These are phyloP conservation scores for Lantana camara DNA, from an alignment of 257 asterid genomes.

Conservation along the genomic window DNA sequence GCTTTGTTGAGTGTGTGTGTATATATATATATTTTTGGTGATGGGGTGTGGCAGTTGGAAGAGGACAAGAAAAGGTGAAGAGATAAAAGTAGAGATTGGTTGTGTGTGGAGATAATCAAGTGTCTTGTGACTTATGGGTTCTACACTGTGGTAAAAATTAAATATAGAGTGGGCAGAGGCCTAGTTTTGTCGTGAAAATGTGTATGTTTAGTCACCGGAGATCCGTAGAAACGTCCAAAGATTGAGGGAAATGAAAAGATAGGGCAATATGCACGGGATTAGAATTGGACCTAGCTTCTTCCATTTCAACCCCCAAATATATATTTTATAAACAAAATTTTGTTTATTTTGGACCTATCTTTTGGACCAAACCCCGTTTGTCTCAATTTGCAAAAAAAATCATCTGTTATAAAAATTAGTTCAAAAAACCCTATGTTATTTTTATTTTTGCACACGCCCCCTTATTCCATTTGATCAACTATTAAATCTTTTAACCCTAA, in stretches of 20 bases:
- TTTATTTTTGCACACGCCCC: too few relatives aligned
- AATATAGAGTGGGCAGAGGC: slow-evolving; percentile 8
- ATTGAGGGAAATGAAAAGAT: neutral
- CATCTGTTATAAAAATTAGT: too few relatives aligned
- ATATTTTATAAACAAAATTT: too few relatives aligned
- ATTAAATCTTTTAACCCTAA: too few relatives aligned
- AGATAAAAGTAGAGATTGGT: slow-evolving; percentile 31
- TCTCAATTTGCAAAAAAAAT: too few relatives aligned
- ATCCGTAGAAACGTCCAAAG: slow-evolving; percentile 31
- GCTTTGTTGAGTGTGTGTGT: neutral
- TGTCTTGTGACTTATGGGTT: slow-evolving; percentile 27
- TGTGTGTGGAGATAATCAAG: slow-evolving; percentile 41
- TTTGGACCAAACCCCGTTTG: too few relatives aligned
- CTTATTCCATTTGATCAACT: too few relatives aligned
- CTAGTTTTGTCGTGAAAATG: slow-evolving; percentile 16
- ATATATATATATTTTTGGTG: slow-evolving; percentile 1
- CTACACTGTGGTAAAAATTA: slow-evolving; percentile 10
- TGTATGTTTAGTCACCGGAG: slow-evolving; percentile 1
- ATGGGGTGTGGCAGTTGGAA: slow-evolving; percentile 20
- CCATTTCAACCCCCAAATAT: too few relatives aligned
- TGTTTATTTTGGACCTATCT: too few relatives aligned
- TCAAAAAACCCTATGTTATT: too few relatives aligned
- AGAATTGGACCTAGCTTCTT: too few relatives aligned
- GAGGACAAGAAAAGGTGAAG: slow-evolving; percentile 25
- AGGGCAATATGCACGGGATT: neutral